Evolutionary conservation across 139 green algal species (phyloP).

Genomic region (Chlamydomonas incerta): DNA sequence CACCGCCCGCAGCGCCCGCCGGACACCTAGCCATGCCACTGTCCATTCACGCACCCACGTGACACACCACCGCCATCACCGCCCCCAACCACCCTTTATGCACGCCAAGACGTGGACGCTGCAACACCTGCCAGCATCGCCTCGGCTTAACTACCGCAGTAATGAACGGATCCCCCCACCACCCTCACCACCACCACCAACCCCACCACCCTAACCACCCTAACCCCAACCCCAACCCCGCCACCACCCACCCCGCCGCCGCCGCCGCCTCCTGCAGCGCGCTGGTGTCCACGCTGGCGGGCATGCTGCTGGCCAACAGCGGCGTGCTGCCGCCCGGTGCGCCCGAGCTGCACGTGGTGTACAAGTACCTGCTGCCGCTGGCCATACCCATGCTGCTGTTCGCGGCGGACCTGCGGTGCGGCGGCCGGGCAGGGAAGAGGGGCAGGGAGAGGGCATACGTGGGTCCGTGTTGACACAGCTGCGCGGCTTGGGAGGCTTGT

Average conservation of each 20-base stretch:
- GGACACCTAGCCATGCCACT: too few relatives aligned
- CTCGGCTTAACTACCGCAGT: too few relatives aligned
- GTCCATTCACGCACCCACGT: too few relatives aligned
- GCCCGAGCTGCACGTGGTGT: constrained; percentile 54
- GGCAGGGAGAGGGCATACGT: background rate
- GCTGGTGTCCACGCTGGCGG: constrained; percentile 82
- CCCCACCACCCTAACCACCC: background rate
- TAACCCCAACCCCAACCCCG: background rate
- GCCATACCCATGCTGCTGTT: constrained; percentile 93
- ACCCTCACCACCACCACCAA: too few relatives aligned
- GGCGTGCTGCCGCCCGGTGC: constrained; percentile 33
- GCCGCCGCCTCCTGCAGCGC: constrained; percentile 45
- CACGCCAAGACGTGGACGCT: too few relatives aligned
- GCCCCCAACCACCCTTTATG: too few relatives aligned
- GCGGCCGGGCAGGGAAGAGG: background rate
- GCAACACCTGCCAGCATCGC: too few relatives aligned
- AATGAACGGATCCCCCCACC: too few relatives aligned
- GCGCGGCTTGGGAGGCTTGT: background rate
- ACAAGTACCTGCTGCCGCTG: constrained; percentile 88
- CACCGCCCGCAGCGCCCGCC: too few relatives aligned
- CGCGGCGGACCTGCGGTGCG: constrained; percentile 77
- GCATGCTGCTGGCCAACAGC: constrained; percentile 79
- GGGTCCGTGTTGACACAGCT: too few relatives aligned
- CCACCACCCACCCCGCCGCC: background rate
- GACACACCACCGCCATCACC: too few relatives aligned